Evolutionary conservation across 192 early-diverging fungal genomes (phyloP).

Genomic region (Piromyces finnis): DNA sequence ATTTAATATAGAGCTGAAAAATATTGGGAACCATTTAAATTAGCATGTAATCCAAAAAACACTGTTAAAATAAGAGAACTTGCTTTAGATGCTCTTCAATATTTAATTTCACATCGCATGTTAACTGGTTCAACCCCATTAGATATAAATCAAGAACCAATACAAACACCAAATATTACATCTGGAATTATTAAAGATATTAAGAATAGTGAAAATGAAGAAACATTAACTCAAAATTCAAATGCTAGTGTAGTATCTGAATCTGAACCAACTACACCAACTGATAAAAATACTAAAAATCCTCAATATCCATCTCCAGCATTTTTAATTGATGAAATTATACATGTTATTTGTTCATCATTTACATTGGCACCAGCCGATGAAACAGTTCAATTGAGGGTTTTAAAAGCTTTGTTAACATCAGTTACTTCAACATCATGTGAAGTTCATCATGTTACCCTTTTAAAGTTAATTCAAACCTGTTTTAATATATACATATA

Average conservation of each 20-base stretch:
- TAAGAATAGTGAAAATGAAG: neutral
- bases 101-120: conserved; percentile 27
- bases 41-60: conserved; percentile 10
- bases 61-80: conserved; percentile 14
- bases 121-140: conserved; percentile 8
- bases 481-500: neutral
- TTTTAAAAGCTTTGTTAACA: conserved; percentile 33
- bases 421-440: conserved; percentile 22
- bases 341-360: conserved; percentile 20
- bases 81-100: conserved; percentile 27
- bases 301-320: neutral
- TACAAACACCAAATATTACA: neutral
- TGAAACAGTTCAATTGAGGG: conserved; percentile 28
- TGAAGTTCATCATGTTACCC: conserved; percentile 25
- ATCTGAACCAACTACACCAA: neutral
- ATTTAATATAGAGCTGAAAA: conserved; percentile 10
- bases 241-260: neutral
- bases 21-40: conserved; percentile 25
- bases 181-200: conserved; percentile 3
- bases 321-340: conserved; percentile 39
- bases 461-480: conserved; percentile 14
- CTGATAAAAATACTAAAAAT: neutral
- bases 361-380: conserved; percentile 16
- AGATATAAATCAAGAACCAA: neutral
- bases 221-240: neutral